Conservation (phyloP, 2,329 filamentous ascomycete genomes). For the Dactylellina cionopaga region DNA sequence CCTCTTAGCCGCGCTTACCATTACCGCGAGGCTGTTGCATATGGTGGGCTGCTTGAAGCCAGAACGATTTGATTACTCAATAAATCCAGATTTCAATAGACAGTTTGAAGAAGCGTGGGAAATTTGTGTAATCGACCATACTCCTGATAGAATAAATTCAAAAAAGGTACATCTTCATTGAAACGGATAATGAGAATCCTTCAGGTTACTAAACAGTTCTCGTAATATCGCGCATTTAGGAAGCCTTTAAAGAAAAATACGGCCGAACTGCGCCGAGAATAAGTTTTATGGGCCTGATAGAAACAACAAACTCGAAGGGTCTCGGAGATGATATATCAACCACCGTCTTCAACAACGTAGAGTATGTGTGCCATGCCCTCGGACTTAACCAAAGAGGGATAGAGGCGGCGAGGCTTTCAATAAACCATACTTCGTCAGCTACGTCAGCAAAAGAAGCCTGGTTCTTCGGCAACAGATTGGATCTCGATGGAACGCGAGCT, state of each 20-base stretch:
- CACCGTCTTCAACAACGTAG: background rate
- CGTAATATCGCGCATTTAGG: too few relatives aligned
- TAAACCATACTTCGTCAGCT: background rate
- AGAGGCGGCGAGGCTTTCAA: background rate
- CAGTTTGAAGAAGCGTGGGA: slow-evolving; percentile 1
- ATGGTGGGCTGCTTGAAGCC: background rate
- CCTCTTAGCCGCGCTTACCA: background rate
- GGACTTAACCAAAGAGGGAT: background rate
- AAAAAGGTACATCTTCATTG: too few relatives aligned
- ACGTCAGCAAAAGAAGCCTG: background rate
- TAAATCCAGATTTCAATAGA: background rate
- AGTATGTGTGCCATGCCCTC: slow-evolving; percentile 1
- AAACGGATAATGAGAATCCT: too few relatives aligned
- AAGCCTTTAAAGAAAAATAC: background rate
- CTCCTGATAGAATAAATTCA: too few relatives aligned
- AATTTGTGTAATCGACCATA: background rate
- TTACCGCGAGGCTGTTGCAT: slow-evolving; percentile 1
- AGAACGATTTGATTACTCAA: background rate
- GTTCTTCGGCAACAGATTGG: slow-evolving; percentile 2
- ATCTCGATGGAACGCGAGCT: slow-evolving; percentile 9
- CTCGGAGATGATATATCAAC: background rate
- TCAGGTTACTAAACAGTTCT: too few relatives aligned
- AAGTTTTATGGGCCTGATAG: slow-evolving; percentile 1
- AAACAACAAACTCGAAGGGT: too few relatives aligned
- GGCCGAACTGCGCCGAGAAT: background rate